phyloP scores from a whole-genome alignment of 257 asterid genomes.

The Echites panduratus region DNA sequence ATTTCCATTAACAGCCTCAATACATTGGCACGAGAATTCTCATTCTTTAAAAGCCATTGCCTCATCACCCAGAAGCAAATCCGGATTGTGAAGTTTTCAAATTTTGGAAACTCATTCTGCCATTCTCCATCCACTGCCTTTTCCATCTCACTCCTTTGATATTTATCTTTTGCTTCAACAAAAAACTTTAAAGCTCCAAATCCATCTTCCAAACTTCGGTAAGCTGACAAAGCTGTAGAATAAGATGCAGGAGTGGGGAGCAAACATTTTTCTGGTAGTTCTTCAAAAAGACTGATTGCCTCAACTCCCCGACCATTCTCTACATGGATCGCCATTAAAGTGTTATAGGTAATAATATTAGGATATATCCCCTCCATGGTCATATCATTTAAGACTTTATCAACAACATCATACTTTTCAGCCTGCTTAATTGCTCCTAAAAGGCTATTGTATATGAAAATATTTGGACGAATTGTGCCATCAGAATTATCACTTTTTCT shows the following conservation, averaged over 20 bases:
- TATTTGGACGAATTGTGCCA: constrained; percentile 40
- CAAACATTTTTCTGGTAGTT: constrained; percentile 52
- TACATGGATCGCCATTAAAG: constrained; percentile 65
- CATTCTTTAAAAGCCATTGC: constrained; percentile 56
- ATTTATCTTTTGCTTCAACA: constrained; percentile 34
- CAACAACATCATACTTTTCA: constrained; percentile 39
- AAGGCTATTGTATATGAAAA: constrained; percentile 69
- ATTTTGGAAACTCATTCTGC: constrained; percentile 58
- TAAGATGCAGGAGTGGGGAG: constrained; percentile 77
- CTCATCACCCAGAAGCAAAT: constrained; percentile 80
- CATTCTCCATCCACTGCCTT: constrained; percentile 42
- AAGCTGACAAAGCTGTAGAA: constrained; percentile 65
- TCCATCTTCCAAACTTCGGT: constrained; percentile 69
- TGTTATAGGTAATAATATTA: constrained; percentile 69
- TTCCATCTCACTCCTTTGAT: constrained; percentile 52
- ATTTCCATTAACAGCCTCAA: constrained; percentile 60
- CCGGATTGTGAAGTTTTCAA: constrained; percentile 56
- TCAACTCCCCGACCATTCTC: constrained; percentile 61
- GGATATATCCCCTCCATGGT: constrained; percentile 49
- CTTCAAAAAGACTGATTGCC: constrained; percentile 58
- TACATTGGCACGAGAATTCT: constrained; percentile 41
- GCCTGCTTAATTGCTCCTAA: constrained; percentile 72
- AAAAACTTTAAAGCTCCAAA: constrained; percentile 65
- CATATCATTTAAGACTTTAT: constrained; percentile 52
- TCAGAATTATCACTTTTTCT: constrained; percentile 42